Evolutionary conservation across 768 basidiomycete genomes (phyloP).

Genomic region (Rhodocollybia butyracea): DNA sequence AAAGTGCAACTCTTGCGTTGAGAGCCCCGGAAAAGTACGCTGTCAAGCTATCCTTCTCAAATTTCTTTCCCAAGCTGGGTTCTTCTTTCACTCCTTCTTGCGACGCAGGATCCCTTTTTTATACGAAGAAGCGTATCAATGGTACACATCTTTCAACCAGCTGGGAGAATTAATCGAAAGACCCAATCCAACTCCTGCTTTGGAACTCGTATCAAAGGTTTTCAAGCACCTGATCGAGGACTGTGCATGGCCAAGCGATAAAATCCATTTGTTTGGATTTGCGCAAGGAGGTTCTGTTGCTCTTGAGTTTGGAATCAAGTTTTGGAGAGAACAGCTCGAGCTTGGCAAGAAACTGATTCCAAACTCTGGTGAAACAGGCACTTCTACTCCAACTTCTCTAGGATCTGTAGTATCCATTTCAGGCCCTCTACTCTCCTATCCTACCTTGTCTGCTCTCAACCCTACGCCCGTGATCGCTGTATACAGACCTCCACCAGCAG

Average conservation of each 20-base stretch:
- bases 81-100: not conserved
- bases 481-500: slow-evolving; percentile 48
- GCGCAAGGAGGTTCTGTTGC: slow-evolving; percentile 84
- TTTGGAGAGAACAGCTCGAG: slow-evolving; percentile 41
- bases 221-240: slow-evolving; percentile 54
- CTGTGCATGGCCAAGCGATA: slow-evolving; percentile 61
- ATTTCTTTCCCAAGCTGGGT: not conserved
- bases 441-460: slow-evolving; percentile 49
- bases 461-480: slow-evolving; percentile 63
- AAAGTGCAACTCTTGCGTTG: slow-evolving; percentile 81
- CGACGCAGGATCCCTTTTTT: slow-evolving; percentile 67
- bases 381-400: slow-evolving; percentile 29
- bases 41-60: not conserved
- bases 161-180: slow-evolving; percentile 68
- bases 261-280: slow-evolving; percentile 88
- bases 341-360: slow-evolving; percentile 14
- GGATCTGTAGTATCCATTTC: slow-evolving; percentile 68
- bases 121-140: slow-evolving; percentile 78
- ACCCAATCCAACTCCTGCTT: slow-evolving; percentile 72
- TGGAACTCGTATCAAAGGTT: slow-evolving; percentile 51
- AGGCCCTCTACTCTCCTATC: slow-evolving; percentile 78
- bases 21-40: slow-evolving; percentile 75
- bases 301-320: slow-evolving; percentile 57
- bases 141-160: slow-evolving; percentile 80
- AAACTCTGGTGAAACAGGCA: not conserved